Conservation (phyloP, 176 grass and related monocot genomes). For the Pharus latifolius region DNA sequence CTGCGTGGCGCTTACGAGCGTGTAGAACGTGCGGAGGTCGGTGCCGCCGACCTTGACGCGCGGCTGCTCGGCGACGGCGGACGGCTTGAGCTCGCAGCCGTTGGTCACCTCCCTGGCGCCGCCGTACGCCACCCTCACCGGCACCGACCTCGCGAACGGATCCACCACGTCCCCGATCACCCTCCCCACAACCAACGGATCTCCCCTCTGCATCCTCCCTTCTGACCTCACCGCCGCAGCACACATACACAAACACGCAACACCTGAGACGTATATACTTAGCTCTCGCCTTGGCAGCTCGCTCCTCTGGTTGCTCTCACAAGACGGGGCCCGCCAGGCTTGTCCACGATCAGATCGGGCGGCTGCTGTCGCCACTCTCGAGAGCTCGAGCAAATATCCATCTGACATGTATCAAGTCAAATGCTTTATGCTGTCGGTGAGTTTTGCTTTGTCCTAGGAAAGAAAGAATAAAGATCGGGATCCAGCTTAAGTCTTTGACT, state of each 20-base stretch:
- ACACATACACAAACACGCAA: too few relatives aligned
- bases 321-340: neutral
- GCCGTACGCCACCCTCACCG: conserved; percentile 43
- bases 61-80: conserved; percentile 45
- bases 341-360: neutral
- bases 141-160: conserved; percentile 37
- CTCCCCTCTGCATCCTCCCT: conserved; percentile 15
- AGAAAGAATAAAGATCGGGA: too few relatives aligned
- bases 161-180: conserved; percentile 74
- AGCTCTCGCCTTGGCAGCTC: too few relatives aligned
- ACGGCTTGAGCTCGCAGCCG: conserved; percentile 46
- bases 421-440: too few relatives aligned
- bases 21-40: conserved; percentile 56
- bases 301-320: too few relatives aligned
- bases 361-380: neutral
- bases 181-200: conserved; percentile 55
- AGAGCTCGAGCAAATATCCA: too few relatives aligned
- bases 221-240: too few relatives aligned
- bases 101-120: conserved; percentile 34
- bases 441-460: too few relatives aligned
- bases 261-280: too few relatives aligned
- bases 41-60: conserved; percentile 41
- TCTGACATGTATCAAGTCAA: too few relatives aligned
- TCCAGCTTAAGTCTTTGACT: too few relatives aligned
- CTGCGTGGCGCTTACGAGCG: conserved; percentile 64